Conservation (phyloP, 495 filamentous ascomycete genomes). For the Zalerion maritima region DNA sequence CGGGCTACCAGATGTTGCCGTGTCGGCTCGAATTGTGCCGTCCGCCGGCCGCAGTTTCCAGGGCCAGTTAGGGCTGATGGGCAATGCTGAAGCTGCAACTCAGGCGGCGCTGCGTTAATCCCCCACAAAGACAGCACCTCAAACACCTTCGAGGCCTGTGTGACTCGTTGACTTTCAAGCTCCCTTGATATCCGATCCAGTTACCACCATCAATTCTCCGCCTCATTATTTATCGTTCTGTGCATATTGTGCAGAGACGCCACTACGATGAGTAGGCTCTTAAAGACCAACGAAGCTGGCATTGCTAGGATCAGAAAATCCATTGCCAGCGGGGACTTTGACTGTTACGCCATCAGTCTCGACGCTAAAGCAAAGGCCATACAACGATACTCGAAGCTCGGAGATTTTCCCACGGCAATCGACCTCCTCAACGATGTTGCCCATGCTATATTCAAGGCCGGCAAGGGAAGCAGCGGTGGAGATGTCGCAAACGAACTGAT, state of each 20-base stretch:
- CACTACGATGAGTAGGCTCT: not conserved
- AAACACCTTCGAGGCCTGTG: too few relatives aligned
- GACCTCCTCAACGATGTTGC: slow-evolving; percentile 78
- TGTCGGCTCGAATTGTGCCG: not conserved
- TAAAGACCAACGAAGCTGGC: slow-evolving; percentile 19
- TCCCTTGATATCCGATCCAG: too few relatives aligned
- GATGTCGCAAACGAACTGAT: slow-evolving; percentile 75
- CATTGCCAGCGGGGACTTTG: too few relatives aligned
- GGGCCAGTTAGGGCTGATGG: slow-evolving; percentile 3
- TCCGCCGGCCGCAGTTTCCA: slow-evolving; percentile 3
- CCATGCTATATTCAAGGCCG: slow-evolving; percentile 68
- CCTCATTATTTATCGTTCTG: too few relatives aligned
- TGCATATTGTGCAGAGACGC: not conserved
- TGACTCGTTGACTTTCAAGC: too few relatives aligned
- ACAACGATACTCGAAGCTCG: slow-evolving; percentile 80
- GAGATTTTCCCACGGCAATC: slow-evolving; percentile 69
- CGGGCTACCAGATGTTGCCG: slow-evolving; percentile 1
- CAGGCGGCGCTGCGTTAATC: slow-evolving; percentile 7
- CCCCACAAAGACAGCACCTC: slow-evolving; percentile 1
- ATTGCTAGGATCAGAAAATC: slow-evolving; percentile 35
- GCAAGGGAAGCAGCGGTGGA: slow-evolving; percentile 81
- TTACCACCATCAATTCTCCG: slow-evolving; percentile 5
- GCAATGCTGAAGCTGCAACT: slow-evolving; percentile 5
- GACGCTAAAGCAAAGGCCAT: slow-evolving; percentile 55
- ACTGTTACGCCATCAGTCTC: too few relatives aligned